Evolutionary conservation across 2,329 filamentous ascomycete species (phyloP).

Genomic region (Beauveria medogensis): DNA sequence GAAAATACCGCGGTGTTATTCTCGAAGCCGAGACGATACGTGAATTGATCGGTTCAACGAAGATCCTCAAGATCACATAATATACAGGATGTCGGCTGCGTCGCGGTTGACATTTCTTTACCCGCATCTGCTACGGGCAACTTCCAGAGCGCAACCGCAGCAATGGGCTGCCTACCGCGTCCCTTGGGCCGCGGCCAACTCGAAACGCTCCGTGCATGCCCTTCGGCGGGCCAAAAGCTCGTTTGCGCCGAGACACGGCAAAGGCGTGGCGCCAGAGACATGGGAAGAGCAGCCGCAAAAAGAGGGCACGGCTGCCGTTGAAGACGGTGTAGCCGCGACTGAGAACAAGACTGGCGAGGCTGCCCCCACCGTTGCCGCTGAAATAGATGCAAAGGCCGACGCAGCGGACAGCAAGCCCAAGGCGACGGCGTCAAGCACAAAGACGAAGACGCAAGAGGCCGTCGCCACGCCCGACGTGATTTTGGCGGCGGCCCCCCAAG

Average conservation of each 20-base stretch:
- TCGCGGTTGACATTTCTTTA: conserved; percentile 58
- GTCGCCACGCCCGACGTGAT: conserved; percentile 4
- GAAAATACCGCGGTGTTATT: not conserved
- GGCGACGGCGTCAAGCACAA: not conserved
- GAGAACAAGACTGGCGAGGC: not conserved
- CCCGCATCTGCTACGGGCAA: conserved; percentile 53
- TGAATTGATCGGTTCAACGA: not conserved
- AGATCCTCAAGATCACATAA: not conserved
- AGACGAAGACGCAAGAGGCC: not conserved
- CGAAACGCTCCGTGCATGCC: conserved; percentile 11
- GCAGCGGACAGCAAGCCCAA: not conserved
- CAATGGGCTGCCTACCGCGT: conserved; percentile 18
- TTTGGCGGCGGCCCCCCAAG: not conserved
- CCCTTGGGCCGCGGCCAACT: not conserved
- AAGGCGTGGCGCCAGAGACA: conserved; percentile 48
- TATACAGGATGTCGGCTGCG: conserved; percentile 46
- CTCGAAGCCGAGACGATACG: not conserved
- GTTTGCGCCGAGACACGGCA: conserved; percentile 51
- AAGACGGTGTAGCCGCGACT: not conserved
- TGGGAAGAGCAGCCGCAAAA: conserved; percentile 16
- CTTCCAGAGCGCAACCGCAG: conserved; percentile 24
- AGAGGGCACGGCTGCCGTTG: not conserved
- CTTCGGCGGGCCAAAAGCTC: conserved; percentile 27
- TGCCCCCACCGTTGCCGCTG: not conserved
- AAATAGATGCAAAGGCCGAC: conserved; percentile 11